Conservation (phyloP, 2,329 filamentous ascomycete species). For the Alternaria ventricosa region DNA sequence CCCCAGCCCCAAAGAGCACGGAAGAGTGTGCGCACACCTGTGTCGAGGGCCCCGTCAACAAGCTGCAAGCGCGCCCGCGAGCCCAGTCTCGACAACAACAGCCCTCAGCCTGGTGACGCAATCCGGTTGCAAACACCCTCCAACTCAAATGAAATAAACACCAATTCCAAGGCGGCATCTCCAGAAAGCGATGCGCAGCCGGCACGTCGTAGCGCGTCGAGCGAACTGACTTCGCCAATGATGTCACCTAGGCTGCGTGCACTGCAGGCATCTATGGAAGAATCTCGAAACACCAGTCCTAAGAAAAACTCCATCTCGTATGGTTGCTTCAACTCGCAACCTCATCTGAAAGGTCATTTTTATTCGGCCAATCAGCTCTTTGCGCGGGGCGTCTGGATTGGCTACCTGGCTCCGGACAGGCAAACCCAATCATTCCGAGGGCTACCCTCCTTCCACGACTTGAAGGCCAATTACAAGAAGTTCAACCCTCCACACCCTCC, state of each 20-base stretch:
- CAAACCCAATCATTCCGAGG: slow-evolving; percentile 16
- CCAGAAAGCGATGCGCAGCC: neutral
- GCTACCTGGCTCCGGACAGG: slow-evolving; percentile 22
- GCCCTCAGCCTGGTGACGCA: neutral
- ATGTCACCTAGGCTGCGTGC: neutral
- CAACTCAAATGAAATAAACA: neutral
- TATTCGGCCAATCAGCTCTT: slow-evolving; percentile 20
- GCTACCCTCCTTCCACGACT: slow-evolving; percentile 18
- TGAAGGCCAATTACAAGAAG: slow-evolving; percentile 16
- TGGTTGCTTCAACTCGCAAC: slow-evolving; percentile 19
- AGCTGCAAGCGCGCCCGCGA: neutral
- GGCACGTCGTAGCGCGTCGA: neutral
- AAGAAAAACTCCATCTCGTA: neutral
- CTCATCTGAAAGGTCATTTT: slow-evolving; percentile 15
- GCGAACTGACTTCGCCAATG: slow-evolving; percentile 1
- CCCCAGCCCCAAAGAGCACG: neutral
- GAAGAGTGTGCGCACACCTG: slow-evolving; percentile 2
- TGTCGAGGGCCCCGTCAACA: neutral
- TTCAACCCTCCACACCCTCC: slow-evolving; percentile 16
- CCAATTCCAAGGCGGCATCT: neutral
- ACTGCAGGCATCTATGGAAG: neutral
- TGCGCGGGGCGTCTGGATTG: slow-evolving; percentile 28
- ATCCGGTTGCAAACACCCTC: neutral
- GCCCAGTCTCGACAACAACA: neutral
- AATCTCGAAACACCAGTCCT: neutral